Evolutionary conservation across 805 yeast genomes (phyloP), one percentile per base, ranked within the genome.

Genomic region (Wickerhamomyces tratensis): DNA sequence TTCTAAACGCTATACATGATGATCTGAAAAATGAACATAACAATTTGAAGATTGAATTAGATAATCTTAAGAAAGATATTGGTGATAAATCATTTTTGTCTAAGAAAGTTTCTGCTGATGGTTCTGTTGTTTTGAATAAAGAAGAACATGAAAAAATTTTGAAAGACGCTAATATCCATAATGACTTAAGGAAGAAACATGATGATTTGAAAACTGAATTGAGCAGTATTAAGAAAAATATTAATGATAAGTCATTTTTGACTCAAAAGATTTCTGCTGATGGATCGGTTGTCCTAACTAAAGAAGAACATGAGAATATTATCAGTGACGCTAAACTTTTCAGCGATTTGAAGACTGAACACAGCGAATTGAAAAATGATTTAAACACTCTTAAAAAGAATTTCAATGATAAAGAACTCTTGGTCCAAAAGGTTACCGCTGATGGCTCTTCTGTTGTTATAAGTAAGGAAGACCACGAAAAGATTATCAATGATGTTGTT

Each of bases 161-260:
- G 7, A 10, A 27, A 27, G 10, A 27, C 5, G 30, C 30, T 10
- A 27, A 27, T 27, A 20, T 20, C 4, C 20, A 20, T 20, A 20
- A 20, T 50, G 38, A 56, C 6, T 44, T 48, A 13, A 42, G 47
- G 27, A 46, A 46, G 5, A 51, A 43, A 13, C 41, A 36, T 30
- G 39, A 39, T 5, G 40, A 41, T 5, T 35, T 54, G 20, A 36
- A 46, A 6, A n/a, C 37, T 2, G 20, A 47, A 11, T 48, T 50
- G 2, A 42, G 47, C 13, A 62, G 61, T 37, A 43, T 58, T 7
- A 25, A 50, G n/a, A 55, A 51, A 12, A 56, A 54, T 29, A 41
- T 59, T 29, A 48, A 47, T 3, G 45, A 52, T 33, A 58, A 59
- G 30, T 56, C 68, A 14, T 49, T 54, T 25, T 43, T 62, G 36